Conservation (phyloP, 2,329 filamentous ascomycete species). For the Neofusicoccum sp. region DNA sequence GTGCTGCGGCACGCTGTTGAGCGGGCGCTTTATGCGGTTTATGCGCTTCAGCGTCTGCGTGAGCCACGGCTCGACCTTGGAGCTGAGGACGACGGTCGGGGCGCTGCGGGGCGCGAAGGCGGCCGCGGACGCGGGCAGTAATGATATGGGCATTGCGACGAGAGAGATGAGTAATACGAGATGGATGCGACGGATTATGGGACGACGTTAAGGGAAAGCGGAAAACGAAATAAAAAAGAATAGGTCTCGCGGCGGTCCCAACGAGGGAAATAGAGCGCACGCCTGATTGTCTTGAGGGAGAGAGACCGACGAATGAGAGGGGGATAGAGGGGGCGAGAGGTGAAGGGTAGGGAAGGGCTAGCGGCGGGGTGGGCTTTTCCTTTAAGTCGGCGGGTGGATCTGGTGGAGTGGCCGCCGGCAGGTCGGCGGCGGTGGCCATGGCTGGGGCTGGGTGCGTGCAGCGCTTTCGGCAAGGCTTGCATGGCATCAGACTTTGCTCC, state of each 20-base stretch:
- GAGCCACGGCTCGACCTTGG: conserved; percentile 93
- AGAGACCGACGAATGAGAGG: conserved; percentile 42
- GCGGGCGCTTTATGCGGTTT: conserved; percentile 91
- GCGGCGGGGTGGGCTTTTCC: conserved; percentile 32
- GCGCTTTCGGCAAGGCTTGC: conserved; percentile 20
- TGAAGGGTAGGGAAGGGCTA: conserved; percentile 40
- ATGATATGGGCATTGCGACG: conserved; percentile 78
- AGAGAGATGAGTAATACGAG: conserved; percentile 28
- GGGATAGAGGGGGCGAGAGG: conserved; percentile 44
- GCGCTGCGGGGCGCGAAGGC: conserved; percentile 93
- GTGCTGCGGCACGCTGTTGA: conserved; percentile 96
- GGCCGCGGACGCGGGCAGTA: conserved; percentile 91
- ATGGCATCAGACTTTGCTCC: conserved; percentile 17
- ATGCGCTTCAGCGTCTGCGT: conserved; percentile 95
- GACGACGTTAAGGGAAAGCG: conserved; percentile 33
- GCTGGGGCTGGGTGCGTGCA: conserved; percentile 17
- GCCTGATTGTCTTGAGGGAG: conserved; percentile 35
- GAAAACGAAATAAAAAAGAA: conserved; percentile 36
- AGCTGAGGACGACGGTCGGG: conserved; percentile 89
- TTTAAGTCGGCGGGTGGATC: conserved; percentile 19
- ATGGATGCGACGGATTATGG: conserved; percentile 29
- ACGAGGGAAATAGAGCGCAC: conserved; percentile 35
- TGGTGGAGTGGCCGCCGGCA: conserved; percentile 16
- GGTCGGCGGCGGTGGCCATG: conserved; percentile 15
- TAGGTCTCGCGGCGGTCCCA: conserved; percentile 33